phyloP scores from a whole-genome alignment of 495 filamentous ascomycete species.

The Aspergillus funiculosus region DNA sequence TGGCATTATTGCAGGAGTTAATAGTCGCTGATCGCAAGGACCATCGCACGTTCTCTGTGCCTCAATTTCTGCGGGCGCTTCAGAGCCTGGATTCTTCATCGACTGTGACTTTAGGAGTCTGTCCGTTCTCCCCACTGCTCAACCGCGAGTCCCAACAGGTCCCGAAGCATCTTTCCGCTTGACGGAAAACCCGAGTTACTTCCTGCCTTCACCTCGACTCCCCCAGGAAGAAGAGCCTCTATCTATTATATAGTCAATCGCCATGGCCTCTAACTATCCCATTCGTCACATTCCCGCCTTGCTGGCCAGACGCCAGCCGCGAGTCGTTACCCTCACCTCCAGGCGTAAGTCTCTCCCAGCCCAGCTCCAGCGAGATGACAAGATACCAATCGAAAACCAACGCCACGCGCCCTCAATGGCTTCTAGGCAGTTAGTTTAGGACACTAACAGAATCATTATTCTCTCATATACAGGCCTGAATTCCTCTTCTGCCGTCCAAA shows the following conservation, averaged over 20 bases:
- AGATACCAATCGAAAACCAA: neutral
- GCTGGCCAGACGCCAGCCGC: constrained; percentile 38
- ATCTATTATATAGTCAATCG: neutral
- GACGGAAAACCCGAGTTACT: neutral
- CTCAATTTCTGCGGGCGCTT: constrained; percentile 30
- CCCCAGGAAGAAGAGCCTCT: neutral
- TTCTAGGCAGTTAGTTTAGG: neutral
- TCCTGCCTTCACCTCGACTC: neutral
- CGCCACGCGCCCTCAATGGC: neutral
- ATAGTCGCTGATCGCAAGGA: constrained; percentile 1
- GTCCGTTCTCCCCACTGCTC: too few species aligned
- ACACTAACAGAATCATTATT: neutral
- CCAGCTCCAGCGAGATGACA: constrained; percentile 5
- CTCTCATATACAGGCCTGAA: constrained; percentile 24
- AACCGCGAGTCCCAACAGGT: constrained; percentile 25
- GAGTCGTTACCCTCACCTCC: constrained; percentile 23
- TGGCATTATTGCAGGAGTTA: too few species aligned
- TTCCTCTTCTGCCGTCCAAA: constrained; percentile 39
- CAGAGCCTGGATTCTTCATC: constrained; percentile 20
- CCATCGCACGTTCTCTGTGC: constrained; percentile 4
- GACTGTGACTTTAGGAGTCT: too few species aligned
- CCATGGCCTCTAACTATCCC: constrained; percentile 38
- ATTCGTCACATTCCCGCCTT: constrained; percentile 33
- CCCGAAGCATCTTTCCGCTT: neutral
- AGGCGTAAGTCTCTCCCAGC: constrained; percentile 35